These are phyloP conservation scores for Sistotremastrum suecicum DNA, from an alignment of 768 basidiomycete species.

Conservation along the genomic window DNA sequence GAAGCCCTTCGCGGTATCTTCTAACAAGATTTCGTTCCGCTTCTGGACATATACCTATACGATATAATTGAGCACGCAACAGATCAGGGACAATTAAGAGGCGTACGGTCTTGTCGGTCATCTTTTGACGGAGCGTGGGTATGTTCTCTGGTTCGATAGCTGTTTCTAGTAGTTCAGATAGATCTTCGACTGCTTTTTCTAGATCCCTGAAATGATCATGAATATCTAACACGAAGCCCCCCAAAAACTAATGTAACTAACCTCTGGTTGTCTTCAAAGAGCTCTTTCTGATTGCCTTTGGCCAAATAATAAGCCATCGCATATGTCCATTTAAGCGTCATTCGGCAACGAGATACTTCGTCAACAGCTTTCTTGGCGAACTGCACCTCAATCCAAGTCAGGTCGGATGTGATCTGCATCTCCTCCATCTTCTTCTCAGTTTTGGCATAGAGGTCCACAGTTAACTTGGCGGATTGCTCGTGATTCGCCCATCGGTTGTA, in stretches of 20 bases:
- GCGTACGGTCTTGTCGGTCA: constrained; percentile 87
- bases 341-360: constrained; percentile 76
- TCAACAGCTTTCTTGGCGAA: constrained; percentile 99
- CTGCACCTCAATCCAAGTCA: constrained; percentile 98
- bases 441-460: constrained; percentile 80
- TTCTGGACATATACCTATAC: constrained; percentile 85
- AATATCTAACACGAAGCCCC: not conserved
- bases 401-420: constrained; percentile 83
- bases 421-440: constrained; percentile 99
- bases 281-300: constrained; percentile 80
- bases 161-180: constrained; percentile 86
- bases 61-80: not conserved
- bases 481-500: constrained; percentile 99
- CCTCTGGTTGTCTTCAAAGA: constrained; percentile 97
- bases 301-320: constrained; percentile 97
- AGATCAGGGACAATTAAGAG: not conserved
- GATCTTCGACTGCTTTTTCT: constrained; percentile 88
- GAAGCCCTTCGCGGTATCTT: constrained; percentile 88
- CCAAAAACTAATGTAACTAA: constrained; percentile 15
- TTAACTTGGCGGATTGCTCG: constrained; percentile 97
- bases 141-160: constrained; percentile 80
- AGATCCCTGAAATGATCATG: constrained; percentile 46
- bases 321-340: constrained; percentile 98
- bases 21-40: constrained; percentile 86
- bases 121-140: constrained; percentile 70